Conservation (phyloP, 2,329 filamentous ascomycete species). For the Biscogniauxia marginata region DNA sequence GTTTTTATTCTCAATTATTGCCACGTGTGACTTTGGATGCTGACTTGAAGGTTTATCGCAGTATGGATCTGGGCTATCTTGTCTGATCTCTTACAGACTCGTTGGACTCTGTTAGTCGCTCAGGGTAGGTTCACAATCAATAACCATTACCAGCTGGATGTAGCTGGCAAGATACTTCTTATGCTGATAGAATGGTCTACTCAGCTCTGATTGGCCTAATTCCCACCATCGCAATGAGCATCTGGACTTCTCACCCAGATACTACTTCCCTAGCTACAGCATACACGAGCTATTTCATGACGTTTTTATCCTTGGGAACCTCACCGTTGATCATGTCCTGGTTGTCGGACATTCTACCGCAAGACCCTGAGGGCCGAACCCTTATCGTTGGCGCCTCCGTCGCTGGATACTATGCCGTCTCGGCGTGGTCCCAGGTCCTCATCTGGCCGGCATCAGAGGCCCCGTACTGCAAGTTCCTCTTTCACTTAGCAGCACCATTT, state of each 20-base stretch:
- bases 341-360: slow-evolving; percentile 46
- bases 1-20: neutral
- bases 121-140: slow-evolving; percentile 35
- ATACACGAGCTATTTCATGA: slow-evolving; percentile 53
- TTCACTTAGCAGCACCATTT: neutral
- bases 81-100: slow-evolving; percentile 47
- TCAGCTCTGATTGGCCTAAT: slow-evolving; percentile 44
- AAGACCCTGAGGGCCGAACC: slow-evolving; percentile 48
- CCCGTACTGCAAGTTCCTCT: slow-evolving; percentile 41
- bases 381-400: slow-evolving; percentile 49
- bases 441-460: slow-evolving; percentile 52
- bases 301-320: slow-evolving; percentile 46
- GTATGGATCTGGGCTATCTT: slow-evolving; percentile 55
- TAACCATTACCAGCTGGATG: neutral
- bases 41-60: slow-evolving; percentile 8
- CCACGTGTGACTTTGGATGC: neutral
- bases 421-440: slow-evolving; percentile 51
- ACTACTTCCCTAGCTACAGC: slow-evolving; percentile 43
- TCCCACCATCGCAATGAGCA: slow-evolving; percentile 49
- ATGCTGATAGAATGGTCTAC: neutral
- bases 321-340: slow-evolving; percentile 52
- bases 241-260: slow-evolving; percentile 49
- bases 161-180: neutral
- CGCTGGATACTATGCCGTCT: slow-evolving; percentile 49
- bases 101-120: slow-evolving; percentile 49